A percentile compares a stretch with the other conserved stretches of the same genome.
Conservation (phyloP, 176 grass and related monocot species). For the Avena sativa region DNA sequence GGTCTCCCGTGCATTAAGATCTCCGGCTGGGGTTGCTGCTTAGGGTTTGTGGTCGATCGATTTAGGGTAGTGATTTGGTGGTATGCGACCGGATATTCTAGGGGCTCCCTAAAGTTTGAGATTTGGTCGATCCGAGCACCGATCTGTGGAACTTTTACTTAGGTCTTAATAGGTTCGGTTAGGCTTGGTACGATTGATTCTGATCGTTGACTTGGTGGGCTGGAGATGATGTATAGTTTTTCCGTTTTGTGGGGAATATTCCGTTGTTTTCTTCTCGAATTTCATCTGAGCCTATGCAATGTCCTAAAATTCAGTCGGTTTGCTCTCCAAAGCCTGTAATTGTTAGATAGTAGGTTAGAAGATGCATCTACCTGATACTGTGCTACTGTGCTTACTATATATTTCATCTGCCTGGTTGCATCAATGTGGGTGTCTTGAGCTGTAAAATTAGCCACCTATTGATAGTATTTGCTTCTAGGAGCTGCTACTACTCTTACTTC, state of each 20-base stretch:
- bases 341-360: not conserved
- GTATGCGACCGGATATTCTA: not conserved
- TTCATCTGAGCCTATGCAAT: not conserved
- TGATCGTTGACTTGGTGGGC: not conserved
- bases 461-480: not conserved
- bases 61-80: not conserved
- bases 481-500: not conserved
- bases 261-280: not conserved
- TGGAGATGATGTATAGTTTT: not conserved
- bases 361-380: not conserved
- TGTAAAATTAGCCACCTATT: conserved; percentile 14
- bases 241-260: not conserved
- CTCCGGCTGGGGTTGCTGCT: not conserved
- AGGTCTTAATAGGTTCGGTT: not conserved
- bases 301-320: not conserved
- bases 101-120: not conserved
- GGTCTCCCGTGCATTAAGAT: not conserved
- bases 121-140: not conserved
- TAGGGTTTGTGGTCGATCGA: not conserved
- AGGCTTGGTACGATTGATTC: not conserved
- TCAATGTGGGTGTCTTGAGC: not conserved
- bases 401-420: not conserved
- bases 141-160: not conserved
- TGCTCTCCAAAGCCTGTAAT: not conserved
- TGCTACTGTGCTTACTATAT: not conserved